Base-by-base conservation (phyloP, 805 yeast genomes). In the Kuraishia ogatae region DNA sequence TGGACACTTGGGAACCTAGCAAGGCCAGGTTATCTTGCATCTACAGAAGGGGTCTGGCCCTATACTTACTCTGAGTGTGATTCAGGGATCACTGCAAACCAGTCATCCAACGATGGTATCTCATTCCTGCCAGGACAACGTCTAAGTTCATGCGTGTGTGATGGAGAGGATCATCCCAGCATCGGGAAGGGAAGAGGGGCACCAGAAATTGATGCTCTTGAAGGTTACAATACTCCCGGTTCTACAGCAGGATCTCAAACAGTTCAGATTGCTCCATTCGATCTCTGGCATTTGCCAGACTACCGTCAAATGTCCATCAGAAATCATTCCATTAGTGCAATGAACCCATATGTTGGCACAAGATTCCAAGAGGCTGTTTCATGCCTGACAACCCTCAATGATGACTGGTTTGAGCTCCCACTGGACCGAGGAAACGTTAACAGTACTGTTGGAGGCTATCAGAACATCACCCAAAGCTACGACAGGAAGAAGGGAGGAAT, bases 11-110 rank as follows among this genome's bases (percentile, higher is more conserved):
- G 97, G 49, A 92, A 92, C 65, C 75, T 92, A 60, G 98, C 87
- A 24, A 82, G 97, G 62, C 96, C 97, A 0, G 98, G 98, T 13
- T 92, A 82, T 65, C 71, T 82, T 72, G 90, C 96, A 4, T 76
- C 93, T 2, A 83, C 97, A 1, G 96, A 92, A 24, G 97, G 97
- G 57, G 85, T 88, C 24, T 92, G 98, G 98, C 97, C 98, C 2
- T 92, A 91, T 64, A 76, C 93, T 1, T 92, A 92, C 67, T 85
- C 85, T 39, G 68, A 82, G 2, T 92, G 97, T 71, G 97, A 92
- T 73, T 91, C 92, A 2, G 98, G 98, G 60, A 91, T 91, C 60
- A 91, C 97, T 2, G 88, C 97, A 17, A 92, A 92, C 69, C 97
- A 92, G 73, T 86, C 96, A 6, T 82, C 96, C 0, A 77, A 86